Base-by-base conservation (phyloP, 768 basidiomycete species). In the Auriscalpium vulgare region DNA sequence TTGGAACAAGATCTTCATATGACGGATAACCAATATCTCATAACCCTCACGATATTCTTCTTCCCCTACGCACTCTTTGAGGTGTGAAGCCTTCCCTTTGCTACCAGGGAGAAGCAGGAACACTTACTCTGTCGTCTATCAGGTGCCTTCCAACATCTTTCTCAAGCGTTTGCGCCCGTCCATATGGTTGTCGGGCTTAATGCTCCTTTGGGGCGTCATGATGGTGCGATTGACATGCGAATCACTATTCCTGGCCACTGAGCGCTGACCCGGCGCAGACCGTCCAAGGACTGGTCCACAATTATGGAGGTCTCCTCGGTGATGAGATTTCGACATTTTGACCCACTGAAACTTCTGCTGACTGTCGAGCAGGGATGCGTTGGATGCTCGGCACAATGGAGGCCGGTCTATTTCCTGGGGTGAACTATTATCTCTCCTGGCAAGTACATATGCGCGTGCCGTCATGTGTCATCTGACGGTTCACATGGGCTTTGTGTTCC, bases 341-440 rank as follows among this genome's bases (percentile, higher is more conserved):
- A 40, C 19, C 29, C 35, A 21, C 37, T 51, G 35, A 34, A 10
- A 48, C 49, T 49, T 10, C 16, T 17, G n/a, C 23, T 43, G n/a
- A 8, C 45, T 52, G 44, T 21, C 21, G 21, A 50, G 38, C 10
- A 87, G 85, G 78, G 8, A 80, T 86, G 79, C 74, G 86, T 48
- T 87, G 83, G 82, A 72, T 87, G 70, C 74, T 88, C 54, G 86
- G 87, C 17, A 73, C 79, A 59, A 85, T 88, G 61, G 91, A 91
- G 69, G 88, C 85, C 35, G 87, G 69, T 3, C 62, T 70, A 10
- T 75, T 70, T 66, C 73, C 63, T 37, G 70, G 83, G 50, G 85
- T 87, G 29, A 83, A 80, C 57, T 87, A 82, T 62, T 86, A 87
- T 66, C 76, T 89, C 37, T 87, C 87, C 56, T 84, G 87, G 85